Percentiles rank a stretch among this genome's conserved stretches.
Evolutionary conservation across 2,329 filamentous ascomycete genomes (phyloP).

Genomic region (Knufia fluminis): DNA sequence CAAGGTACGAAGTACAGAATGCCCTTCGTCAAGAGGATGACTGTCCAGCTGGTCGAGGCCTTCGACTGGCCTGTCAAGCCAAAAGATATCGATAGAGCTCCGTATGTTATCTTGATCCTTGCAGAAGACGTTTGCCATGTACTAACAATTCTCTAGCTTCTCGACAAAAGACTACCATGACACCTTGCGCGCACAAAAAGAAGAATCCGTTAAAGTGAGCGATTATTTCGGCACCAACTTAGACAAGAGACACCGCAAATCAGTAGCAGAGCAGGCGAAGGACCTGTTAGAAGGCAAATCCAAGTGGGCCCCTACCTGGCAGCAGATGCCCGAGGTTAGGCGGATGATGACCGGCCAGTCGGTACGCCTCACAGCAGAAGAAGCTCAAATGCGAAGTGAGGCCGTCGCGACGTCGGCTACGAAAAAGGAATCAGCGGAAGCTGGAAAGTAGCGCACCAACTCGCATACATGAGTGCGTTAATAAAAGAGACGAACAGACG

Average conservation of each 20-base stretch:
- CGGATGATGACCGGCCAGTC: conserved; percentile 1
- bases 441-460: too few species aligned
- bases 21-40: conserved; percentile 79
- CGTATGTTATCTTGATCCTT: conserved; percentile 35
- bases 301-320: conserved; percentile 50
- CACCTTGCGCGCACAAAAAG: conserved; percentile 40
- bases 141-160: not conserved
- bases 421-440: too few species aligned
- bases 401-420: not conserved
- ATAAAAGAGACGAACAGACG: too few species aligned
- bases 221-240: conserved; percentile 31
- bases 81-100: conserved; percentile 40
- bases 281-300: conserved; percentile 51
- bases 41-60: conserved; percentile 73
- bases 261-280: conserved; percentile 52
- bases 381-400: not conserved
- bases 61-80: conserved; percentile 79
- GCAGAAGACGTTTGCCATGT: not conserved
- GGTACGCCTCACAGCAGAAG: not conserved
- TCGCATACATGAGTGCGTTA: too few species aligned
- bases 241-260: conserved; percentile 35
- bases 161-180: conserved; percentile 42
- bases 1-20: conserved; percentile 59
- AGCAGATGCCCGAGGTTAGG: conserved; percentile 25
- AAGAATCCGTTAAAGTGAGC: conserved; percentile 29